These are phyloP conservation scores for Colletotrichum cereale DNA, from an alignment of 2,329 filamentous ascomycete species.

Conservation along the genomic window DNA sequence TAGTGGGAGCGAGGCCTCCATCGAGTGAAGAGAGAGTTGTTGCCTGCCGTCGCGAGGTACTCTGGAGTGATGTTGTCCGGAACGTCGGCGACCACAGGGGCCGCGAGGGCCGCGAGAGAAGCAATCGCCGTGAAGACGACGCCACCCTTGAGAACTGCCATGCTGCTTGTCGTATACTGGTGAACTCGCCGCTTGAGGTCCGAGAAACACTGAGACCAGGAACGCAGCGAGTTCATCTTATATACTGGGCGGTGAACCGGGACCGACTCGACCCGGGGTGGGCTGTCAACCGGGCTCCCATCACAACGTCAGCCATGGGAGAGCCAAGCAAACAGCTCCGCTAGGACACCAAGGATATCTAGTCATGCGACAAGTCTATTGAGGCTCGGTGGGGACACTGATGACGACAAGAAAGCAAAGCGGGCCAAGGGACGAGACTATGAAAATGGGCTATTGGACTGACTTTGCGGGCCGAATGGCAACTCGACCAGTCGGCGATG, in stretches of 20 bases:
- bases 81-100: slow-evolving; percentile 18
- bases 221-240: slow-evolving; percentile 30
- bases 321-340: slow-evolving; percentile 29
- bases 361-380: slow-evolving; percentile 28
- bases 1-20: slow-evolving; percentile 56
- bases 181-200: slow-evolving; percentile 28
- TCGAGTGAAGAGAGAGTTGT: slow-evolving; percentile 41
- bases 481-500: slow-evolving; percentile 1
- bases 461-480: slow-evolving; percentile 26
- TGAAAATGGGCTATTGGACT: slow-evolving; percentile 11
- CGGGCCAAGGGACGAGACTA: background rate
- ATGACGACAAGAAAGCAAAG: slow-evolving; percentile 21
- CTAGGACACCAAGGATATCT: slow-evolving; percentile 19
- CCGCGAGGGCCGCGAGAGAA: slow-evolving; percentile 34
- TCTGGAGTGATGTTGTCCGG: slow-evolving; percentile 37
- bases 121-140: slow-evolving; percentile 39
- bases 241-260: slow-evolving; percentile 18
- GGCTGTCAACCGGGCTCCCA: slow-evolving; percentile 14
- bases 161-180: slow-evolving; percentile 19
- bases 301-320: slow-evolving; percentile 36
- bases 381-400: slow-evolving; percentile 19
- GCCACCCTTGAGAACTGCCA: slow-evolving; percentile 37
- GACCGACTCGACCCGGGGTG: background rate
- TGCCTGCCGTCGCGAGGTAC: slow-evolving; percentile 31
- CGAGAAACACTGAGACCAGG: background rate